Conservation (phyloP, 1,284 basidiomycete species). For the Pulchroboletus neoregius region DNA sequence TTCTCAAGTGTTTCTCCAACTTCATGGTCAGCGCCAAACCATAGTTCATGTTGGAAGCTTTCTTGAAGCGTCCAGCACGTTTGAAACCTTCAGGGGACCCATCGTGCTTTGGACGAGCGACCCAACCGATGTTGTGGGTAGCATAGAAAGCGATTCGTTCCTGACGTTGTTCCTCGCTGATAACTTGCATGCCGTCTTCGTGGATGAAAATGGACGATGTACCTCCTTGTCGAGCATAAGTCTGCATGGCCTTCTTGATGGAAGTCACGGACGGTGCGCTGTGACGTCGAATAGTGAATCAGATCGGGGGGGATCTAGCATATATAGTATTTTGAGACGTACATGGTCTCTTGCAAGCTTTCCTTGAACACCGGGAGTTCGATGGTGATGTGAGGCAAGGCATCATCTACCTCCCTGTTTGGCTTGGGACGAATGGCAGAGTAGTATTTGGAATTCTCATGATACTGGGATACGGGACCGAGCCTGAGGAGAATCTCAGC, state of each 20-base stretch:
- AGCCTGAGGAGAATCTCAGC: conserved; percentile 37
- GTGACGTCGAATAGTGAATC: conserved; percentile 30
- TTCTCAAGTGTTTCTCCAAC: conserved; percentile 65
- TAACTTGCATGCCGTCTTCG: conserved; percentile 71
- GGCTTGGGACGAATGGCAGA: conserved; percentile 55
- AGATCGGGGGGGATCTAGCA: neutral
- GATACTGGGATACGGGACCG: conserved; percentile 72
- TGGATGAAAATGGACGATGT: conserved; percentile 73
- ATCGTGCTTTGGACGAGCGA: conserved; percentile 71
- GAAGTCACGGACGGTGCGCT: conserved; percentile 74
- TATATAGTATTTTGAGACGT: conserved; percentile 27
- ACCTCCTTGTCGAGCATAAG: conserved; percentile 79
- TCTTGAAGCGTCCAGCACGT: conserved; percentile 86
- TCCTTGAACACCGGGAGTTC: conserved; percentile 83
- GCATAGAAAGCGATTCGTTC: conserved; percentile 72
- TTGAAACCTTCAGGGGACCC: conserved; percentile 54
- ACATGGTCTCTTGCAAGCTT: conserved; percentile 67
- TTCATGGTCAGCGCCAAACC: conserved; percentile 72
- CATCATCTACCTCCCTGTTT: conserved; percentile 55
- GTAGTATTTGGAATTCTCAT: conserved; percentile 71
- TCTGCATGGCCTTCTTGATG: conserved; percentile 82
- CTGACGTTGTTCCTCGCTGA: conserved; percentile 58
- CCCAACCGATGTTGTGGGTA: conserved; percentile 79
- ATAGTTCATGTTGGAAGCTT: conserved; percentile 89
- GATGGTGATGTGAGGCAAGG: conserved; percentile 70